Evolutionary conservation across 176 grass and related monocot species (phyloP), one percentile per base, ranked within the genome.

Genomic region (Oryza rufipogon): DNA sequence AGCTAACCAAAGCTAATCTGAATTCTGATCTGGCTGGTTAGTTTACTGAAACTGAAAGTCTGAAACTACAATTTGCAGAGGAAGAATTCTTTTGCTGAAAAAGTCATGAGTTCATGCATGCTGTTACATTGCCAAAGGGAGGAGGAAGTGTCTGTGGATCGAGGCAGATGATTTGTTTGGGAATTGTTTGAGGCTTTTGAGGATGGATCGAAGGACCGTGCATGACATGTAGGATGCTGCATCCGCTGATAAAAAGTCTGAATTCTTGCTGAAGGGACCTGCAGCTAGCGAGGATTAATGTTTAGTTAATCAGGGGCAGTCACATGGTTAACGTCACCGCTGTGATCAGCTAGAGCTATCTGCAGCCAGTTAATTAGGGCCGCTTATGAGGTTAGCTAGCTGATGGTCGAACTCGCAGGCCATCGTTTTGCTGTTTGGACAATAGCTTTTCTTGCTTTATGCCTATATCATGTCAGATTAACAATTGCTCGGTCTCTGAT

Each of bases 101-200:
- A 32, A 56, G 52, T 52, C 49, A 52, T 17, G 14, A 56, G 6
- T 56, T 19, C 17, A 7, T 8, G 5, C 17, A 7, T 8, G 5
- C 54, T 58, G 54, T n/a, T 20, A 9, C 54, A n/a, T n/a, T 58
- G 7, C 6, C 19, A 58, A 58, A 58, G 6, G 54, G 54, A 58
- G 17, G 54, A 58, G 54, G 54, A n/a, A 9, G 17, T 20, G 54
- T n/a, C 2, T 13, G 47, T 13, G 3, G 52, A 56, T 56, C 16
- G 7, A 39, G 16, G 22, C 3, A 73, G 80, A 76, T 79, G 80
- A 76, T 54, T 42, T 56, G 30, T 73, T 15, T 34, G 25, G 34
- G 20, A 84, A 84, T 33, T 23, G 19, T 84, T 84, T 30, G 81
- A 75, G 76, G 48, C 87, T 84, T 89, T 89, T 84, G 61, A 89